Conservation (phyloP, 306 rosid genomes). For the Astragalus glycyphyllos region DNA sequence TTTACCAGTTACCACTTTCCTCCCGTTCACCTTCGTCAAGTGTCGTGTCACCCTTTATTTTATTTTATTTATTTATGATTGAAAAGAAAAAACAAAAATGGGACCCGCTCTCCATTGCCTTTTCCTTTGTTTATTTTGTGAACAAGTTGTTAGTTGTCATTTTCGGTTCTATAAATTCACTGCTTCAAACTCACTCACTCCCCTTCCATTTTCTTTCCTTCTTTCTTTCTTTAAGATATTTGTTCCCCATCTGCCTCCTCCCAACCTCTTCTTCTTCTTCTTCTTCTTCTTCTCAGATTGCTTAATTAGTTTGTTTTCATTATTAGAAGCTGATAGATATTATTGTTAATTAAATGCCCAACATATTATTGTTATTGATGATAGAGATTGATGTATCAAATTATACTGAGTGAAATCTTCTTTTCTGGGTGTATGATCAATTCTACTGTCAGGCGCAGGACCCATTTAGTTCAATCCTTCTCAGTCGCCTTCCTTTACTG, state of each 20-base stretch:
- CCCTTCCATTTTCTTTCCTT: conserved; percentile 50
- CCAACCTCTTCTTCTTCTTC: no score
- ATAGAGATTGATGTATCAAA: conserved; percentile 89
- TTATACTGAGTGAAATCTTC: conserved; percentile 74
- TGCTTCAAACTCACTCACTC: background rate
- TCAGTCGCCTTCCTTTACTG: conserved; percentile 94
- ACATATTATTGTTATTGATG: conserved; percentile 64
- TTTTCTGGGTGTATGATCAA: conserved; percentile 85
- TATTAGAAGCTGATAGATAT: no score
- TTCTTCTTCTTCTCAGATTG: no score
- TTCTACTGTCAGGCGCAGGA: conserved; percentile 85
- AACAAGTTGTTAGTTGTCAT: conserved; percentile 29
- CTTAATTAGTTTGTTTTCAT: no score
- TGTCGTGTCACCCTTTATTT: no score
- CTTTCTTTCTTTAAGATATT: conserved; percentile 12
- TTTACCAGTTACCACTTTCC: no score
- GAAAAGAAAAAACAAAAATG: no score
- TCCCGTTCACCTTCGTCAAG: no score
- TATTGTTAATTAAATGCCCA: conserved; percentile 50
- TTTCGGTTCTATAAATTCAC: conserved; percentile 60
- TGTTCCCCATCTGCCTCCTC: background rate
- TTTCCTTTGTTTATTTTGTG: background rate
- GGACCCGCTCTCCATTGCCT: no score
- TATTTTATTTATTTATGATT: no score
- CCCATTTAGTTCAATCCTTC: conserved; percentile 90